These are phyloP conservation scores for Glaciozyma martinii DNA, from an alignment of 768 basidiomycete species.

Conservation along the genomic window DNA sequence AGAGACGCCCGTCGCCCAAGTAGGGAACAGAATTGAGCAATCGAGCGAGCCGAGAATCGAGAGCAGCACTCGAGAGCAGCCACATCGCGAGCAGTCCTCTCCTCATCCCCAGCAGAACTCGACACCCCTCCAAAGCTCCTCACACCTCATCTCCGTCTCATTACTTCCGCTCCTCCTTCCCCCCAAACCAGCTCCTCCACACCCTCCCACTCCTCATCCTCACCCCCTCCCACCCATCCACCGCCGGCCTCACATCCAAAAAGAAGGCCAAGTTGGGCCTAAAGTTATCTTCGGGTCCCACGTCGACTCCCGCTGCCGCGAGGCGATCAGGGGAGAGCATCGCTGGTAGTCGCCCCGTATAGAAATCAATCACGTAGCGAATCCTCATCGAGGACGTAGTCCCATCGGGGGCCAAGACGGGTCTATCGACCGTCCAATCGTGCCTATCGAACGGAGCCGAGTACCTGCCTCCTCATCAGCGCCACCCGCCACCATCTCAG, in stretches of 20 bases:
- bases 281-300: slow-evolving; percentile 27
- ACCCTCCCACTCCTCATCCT: slow-evolving; percentile 49
- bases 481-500: background rate
- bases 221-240: slow-evolving; percentile 90
- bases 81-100: too few relatives aligned
- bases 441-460: slow-evolving; percentile 91
- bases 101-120: too few relatives aligned
- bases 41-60: too few relatives aligned
- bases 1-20: too few relatives aligned
- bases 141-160: too few relatives aligned
- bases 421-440: slow-evolving; percentile 93
- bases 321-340: slow-evolving; percentile 2
- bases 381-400: slow-evolving; percentile 53
- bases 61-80: too few relatives aligned
- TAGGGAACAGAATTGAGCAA: too few relatives aligned
- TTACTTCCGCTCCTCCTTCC: background rate
- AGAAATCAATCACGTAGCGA: slow-evolving; percentile 97
- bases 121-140: too few relatives aligned
- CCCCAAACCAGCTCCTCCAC: slow-evolving; percentile 5
- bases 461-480: slow-evolving; percentile 51
- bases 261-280: slow-evolving; percentile 64
- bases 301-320: slow-evolving; percentile 36
- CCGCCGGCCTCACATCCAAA: slow-evolving; percentile 84
- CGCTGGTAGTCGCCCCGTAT: slow-evolving; percentile 54
- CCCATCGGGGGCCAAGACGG: slow-evolving; percentile 37